Conservation (phyloP, 345 rosid species). For the Brassica juncea region DNA sequence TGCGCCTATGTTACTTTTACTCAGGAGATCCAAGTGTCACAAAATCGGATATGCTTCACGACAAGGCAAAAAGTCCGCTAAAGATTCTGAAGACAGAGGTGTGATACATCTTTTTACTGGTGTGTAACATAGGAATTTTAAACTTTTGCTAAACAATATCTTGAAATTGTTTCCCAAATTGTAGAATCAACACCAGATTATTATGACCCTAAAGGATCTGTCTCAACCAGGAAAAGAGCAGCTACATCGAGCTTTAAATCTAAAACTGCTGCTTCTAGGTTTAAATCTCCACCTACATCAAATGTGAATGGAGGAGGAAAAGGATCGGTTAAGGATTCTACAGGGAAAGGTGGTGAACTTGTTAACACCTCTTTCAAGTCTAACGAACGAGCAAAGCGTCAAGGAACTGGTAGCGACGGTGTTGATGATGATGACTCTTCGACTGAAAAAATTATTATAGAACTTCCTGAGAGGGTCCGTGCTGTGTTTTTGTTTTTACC, state of each 20-base stretch:
- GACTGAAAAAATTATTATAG: constrained; percentile 2
- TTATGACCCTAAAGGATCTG: constrained; percentile 5
- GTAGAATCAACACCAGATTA: constrained; percentile 54
- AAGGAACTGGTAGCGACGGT: constrained; percentile 10
- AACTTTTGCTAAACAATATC: constrained; percentile 6
- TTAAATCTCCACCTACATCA: constrained; percentile 30
- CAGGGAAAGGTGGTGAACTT: constrained; percentile 35
- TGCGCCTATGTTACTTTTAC: background rate
- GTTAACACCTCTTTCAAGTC: constrained; percentile 30
- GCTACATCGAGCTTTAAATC: background rate
- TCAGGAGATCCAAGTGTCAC: constrained; percentile 63
- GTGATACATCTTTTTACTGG: no score
- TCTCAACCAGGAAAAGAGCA: constrained; percentile 39
- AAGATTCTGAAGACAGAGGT: constrained; percentile 53
- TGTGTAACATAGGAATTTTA: background rate
- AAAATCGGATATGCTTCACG: constrained; percentile 71
- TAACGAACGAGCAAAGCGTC: constrained; percentile 39
- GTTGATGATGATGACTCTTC: constrained; percentile 8
- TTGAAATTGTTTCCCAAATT: background rate
- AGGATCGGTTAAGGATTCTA: constrained; percentile 5
- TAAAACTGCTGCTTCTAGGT: background rate
- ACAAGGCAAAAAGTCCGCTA: constrained; percentile 46
- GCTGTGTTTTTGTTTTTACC: background rate
- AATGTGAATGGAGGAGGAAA: constrained; percentile 32
- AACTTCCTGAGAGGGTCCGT: constrained; percentile 17